Base-by-base conservation (phyloP, 768 basidiomycete species). In the Lactarius sp. region DNA sequence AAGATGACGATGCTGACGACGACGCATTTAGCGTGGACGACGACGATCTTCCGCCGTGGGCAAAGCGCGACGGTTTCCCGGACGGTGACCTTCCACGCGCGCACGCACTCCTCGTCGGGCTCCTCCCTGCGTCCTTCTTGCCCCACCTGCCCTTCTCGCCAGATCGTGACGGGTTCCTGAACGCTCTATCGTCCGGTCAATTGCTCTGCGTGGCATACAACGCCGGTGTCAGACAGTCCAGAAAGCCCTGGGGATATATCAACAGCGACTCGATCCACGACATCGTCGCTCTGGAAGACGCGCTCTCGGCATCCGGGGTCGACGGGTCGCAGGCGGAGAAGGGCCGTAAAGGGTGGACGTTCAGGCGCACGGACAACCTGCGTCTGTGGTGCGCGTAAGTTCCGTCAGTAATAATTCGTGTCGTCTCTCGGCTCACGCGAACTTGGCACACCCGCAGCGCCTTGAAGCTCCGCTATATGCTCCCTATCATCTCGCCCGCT, bases 201-300 rank as follows among this genome's bases (percentile, higher is more conserved):
- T 74, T 92, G 9, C 81, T 95, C 13, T 95, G 93, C 69, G 72
- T 79, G 2, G 86, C 90, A 0, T 94, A 93, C 76, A 96, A 95
- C 73, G 74, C 81, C 12, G 87, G 84, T 34, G 88, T 95, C 0
- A 83, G 94, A 31, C 83, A 84, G 62, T 93, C 91, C 8, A 84
- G 83, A 52, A 84, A 88, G 67, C 90, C 91, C 0, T 96, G 92
- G 92, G 94, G 93, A 0, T 95, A 87, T 73, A 87, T 95, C 61
- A 88, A 81, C 64, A 75, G 80, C 50, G 85, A 88, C 61, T 83
- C 85, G 2, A 84, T 96, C 18, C 94, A 95, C 69, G 90, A 92
- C 69, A 85, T 95, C 52, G 73, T 85, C 20, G 77, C 81, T 3
- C 81, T 92, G 16, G 89, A 91, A 71, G 76, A 75, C 59, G 78